Conservation (phyloP, 208 protist genomes). For the Wallacemonas sp. region DNA sequence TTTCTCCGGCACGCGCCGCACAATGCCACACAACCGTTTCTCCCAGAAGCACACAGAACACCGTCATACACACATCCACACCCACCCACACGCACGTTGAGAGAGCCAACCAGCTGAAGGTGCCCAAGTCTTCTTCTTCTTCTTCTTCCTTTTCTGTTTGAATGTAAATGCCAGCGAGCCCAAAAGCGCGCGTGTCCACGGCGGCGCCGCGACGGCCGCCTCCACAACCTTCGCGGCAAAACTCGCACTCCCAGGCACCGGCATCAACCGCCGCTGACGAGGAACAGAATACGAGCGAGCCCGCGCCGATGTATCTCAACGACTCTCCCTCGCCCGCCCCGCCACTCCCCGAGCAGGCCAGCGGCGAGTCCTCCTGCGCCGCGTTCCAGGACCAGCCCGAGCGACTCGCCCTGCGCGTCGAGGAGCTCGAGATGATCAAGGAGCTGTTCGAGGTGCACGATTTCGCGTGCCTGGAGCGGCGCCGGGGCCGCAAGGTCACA, state of each 20-base stretch:
- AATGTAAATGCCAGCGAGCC: conserved; percentile 1
- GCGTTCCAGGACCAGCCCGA: conserved; percentile 12
- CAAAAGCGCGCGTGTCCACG: conserved; percentile 13
- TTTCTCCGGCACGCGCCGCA: too few relatives aligned
- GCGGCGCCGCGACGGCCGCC: not conserved
- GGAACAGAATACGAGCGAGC: too few relatives aligned
- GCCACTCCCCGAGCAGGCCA: not conserved
- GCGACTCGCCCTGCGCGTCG: conserved; percentile 12
- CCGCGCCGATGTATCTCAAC: too few relatives aligned
- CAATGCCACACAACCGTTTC: too few relatives aligned
- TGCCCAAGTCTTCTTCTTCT: not conserved
- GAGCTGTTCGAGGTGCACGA: conserved; percentile 45
- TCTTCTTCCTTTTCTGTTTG: conserved; percentile 6
- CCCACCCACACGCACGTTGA: not conserved
- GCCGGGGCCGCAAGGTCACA: not conserved
- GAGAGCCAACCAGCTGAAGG: not conserved
- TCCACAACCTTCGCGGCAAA: not conserved
- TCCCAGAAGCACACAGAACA: not conserved
- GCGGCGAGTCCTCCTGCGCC: not conserved
- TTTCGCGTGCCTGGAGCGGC: conserved; percentile 21
- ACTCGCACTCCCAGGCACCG: not conserved
- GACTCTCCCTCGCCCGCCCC: too few relatives aligned
- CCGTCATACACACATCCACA: not conserved
- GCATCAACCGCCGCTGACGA: too few relatives aligned
- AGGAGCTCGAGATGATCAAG: conserved; percentile 32